These are phyloP conservation scores for Beta vulgaris DNA, from an alignment of 148 eudicot species.

Conservation along the genomic window DNA sequence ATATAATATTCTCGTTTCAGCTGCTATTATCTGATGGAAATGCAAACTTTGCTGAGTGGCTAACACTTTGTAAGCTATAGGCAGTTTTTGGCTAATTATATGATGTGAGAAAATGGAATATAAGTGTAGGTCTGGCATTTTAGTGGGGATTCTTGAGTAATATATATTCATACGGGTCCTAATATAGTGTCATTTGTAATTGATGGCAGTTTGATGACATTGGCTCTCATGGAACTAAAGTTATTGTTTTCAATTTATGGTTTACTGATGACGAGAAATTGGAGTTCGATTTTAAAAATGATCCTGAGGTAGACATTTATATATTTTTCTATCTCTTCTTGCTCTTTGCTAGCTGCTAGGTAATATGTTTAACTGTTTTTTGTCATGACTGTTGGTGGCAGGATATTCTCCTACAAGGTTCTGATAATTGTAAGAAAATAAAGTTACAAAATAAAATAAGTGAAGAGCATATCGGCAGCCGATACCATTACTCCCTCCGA, in stretches of 20 bases:
- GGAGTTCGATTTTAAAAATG: slow-evolving; percentile 79
- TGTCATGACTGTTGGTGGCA: slow-evolving; percentile 26
- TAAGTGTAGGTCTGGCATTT: background rate
- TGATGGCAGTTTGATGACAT: slow-evolving; percentile 68
- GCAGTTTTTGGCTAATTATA: background rate
- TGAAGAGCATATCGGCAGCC: slow-evolving; percentile 62
- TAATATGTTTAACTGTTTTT: slow-evolving; percentile 20
- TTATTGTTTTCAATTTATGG: slow-evolving; percentile 85
- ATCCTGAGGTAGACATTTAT: slow-evolving; percentile 55
- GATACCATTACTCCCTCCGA: slow-evolving; percentile 64
- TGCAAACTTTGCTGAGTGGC: background rate
- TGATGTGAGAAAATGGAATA: background rate
- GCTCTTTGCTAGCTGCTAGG: slow-evolving; percentile 14
- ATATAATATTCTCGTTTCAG: background rate
- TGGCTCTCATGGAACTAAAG: slow-evolving; percentile 74
- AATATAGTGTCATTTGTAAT: background rate
- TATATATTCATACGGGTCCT: background rate
- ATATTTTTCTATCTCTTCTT: background rate
- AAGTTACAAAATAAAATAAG: slow-evolving; percentile 22
- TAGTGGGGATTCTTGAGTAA: background rate
- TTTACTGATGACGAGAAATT: slow-evolving; percentile 52
- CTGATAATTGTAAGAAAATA: slow-evolving; percentile 24
- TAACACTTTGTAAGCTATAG: background rate
- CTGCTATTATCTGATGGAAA: background rate
- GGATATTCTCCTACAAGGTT: slow-evolving; percentile 55